These are phyloP conservation scores for Phialophora macrospora DNA, from an alignment of 2,329 filamentous ascomycete species.

Conservation along the genomic window DNA sequence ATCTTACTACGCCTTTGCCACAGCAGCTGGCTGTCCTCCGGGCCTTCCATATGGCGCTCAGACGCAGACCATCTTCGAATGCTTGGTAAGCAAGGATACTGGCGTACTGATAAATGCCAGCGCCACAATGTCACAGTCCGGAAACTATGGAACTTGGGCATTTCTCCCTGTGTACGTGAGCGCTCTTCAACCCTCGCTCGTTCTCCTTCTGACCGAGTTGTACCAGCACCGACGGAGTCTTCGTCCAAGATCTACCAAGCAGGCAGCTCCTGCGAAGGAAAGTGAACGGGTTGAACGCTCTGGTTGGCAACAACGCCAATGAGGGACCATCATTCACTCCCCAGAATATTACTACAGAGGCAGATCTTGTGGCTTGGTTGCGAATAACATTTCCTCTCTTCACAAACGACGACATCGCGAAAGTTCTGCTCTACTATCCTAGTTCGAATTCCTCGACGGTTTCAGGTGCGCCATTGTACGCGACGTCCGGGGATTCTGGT, in stretches of 20 bases:
- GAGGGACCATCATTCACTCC: slow-evolving; percentile 56
- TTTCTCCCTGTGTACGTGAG: slow-evolving; percentile 49
- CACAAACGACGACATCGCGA: slow-evolving; percentile 47
- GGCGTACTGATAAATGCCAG: slow-evolving; percentile 48
- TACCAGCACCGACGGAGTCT: slow-evolving; percentile 47
- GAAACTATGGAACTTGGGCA: slow-evolving; percentile 49
- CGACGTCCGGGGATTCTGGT: slow-evolving; percentile 47
- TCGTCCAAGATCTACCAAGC: slow-evolving; percentile 48
- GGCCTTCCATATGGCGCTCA: slow-evolving; percentile 40
- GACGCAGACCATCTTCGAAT: slow-evolving; percentile 49
- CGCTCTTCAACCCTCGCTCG: background rate
- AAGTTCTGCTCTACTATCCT: slow-evolving; percentile 49
- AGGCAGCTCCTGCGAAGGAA: slow-evolving; percentile 45
- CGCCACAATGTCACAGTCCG: slow-evolving; percentile 43
- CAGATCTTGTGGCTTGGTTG: slow-evolving; percentile 50
- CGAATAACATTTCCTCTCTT: slow-evolving; percentile 50
- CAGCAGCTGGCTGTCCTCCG: slow-evolving; percentile 48
- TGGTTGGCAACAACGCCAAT: slow-evolving; percentile 56
- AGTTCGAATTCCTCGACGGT: slow-evolving; percentile 41
- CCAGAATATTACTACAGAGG: slow-evolving; percentile 51
- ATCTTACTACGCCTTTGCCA: slow-evolving; percentile 55
- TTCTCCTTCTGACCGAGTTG: background rate
- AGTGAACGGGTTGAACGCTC: slow-evolving; percentile 48
- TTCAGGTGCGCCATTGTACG: slow-evolving; percentile 42
- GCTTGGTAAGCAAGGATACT: slow-evolving; percentile 47